phyloP scores from a whole-genome alignment of 805 yeast genomes.

The Ogataea trehaloabstinens region DNA sequence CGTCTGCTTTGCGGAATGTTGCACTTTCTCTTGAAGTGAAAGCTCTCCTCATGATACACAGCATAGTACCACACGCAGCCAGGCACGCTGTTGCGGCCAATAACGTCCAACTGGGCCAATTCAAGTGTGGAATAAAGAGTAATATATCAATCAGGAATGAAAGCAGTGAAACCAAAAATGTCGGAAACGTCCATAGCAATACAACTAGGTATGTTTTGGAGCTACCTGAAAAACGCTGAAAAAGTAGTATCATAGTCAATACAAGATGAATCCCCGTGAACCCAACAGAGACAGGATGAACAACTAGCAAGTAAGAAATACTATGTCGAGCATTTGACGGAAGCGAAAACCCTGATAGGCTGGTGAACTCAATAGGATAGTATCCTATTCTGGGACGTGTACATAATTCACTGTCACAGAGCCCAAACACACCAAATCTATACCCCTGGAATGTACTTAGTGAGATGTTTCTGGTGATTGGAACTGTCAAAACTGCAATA shows the following conservation, averaged over 20 bases:
- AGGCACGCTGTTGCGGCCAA: constrained; percentile 64
- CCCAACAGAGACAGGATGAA: constrained; percentile 64
- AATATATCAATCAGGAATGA: constrained; percentile 81
- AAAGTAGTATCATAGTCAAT: constrained; percentile 39
- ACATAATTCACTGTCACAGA: constrained; percentile 46
- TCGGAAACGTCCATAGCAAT: constrained; percentile 59
- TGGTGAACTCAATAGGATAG: constrained; percentile 29
- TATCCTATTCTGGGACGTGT: constrained; percentile 45
- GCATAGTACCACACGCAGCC: constrained; percentile 59
- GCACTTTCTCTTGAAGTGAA: constrained; percentile 44
- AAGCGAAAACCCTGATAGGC: constrained; percentile 40
- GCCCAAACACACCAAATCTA: constrained; percentile 70
- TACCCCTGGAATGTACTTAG: constrained; percentile 50
- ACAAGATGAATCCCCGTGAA: constrained; percentile 48
- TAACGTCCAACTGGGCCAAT: constrained; percentile 85
- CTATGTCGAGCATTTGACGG: constrained; percentile 61
- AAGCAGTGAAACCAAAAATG: constrained; percentile 67
- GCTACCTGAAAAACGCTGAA: constrained; percentile 31
- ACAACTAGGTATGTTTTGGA: constrained; percentile 47
- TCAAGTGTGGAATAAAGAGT: constrained; percentile 69
- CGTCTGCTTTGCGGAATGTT: constrained; percentile 6
- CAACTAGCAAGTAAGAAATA: constrained; percentile 59
- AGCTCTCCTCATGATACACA: constrained; percentile 73
- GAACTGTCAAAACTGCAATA: constrained; percentile 59
- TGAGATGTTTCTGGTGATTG: constrained; percentile 47